These are phyloP conservation scores for Mycosphaerelloides madeirae DNA, from an alignment of 2,329 filamentous ascomycete genomes.

Conservation along the genomic window DNA sequence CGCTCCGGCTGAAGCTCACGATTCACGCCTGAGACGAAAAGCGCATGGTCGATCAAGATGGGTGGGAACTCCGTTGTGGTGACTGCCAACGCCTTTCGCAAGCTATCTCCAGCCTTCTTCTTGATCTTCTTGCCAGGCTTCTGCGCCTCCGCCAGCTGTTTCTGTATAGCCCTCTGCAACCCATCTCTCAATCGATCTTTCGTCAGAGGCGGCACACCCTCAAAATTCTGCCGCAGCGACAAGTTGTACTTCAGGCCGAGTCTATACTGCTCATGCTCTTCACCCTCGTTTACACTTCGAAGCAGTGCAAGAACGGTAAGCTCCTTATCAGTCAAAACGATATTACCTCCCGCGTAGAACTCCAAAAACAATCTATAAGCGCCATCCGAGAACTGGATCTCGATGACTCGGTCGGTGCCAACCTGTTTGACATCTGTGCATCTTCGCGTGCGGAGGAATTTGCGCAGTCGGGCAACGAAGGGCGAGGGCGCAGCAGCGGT, in stretches of 20 bases:
- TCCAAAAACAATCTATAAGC: constrained; percentile 83
- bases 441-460: constrained; percentile 79
- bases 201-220: constrained; percentile 69
- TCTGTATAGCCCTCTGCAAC: constrained; percentile 61
- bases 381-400: constrained; percentile 89
- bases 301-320: constrained; percentile 76
- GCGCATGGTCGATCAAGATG: constrained; percentile 78
- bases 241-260: constrained; percentile 74
- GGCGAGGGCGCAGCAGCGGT: constrained; percentile 77
- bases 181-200: constrained; percentile 66
- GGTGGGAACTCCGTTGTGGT: constrained; percentile 87
- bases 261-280: constrained; percentile 77
- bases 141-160: constrained; percentile 48
- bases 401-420: constrained; percentile 87
- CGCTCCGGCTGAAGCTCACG: constrained; percentile 61
- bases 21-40: constrained; percentile 67
- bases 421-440: constrained; percentile 78
- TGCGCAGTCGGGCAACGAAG: constrained; percentile 81
- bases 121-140: constrained; percentile 61
- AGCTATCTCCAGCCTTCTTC: constrained; percentile 66
- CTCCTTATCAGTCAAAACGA: constrained; percentile 83
- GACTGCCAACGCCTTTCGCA: constrained; percentile 75
- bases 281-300: constrained; percentile 72
- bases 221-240: constrained; percentile 77
- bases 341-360: constrained; percentile 94